Base-by-base conservation (phyloP, 192 early-diverging fungal species). In the Cetraspora pellucida region DNA sequence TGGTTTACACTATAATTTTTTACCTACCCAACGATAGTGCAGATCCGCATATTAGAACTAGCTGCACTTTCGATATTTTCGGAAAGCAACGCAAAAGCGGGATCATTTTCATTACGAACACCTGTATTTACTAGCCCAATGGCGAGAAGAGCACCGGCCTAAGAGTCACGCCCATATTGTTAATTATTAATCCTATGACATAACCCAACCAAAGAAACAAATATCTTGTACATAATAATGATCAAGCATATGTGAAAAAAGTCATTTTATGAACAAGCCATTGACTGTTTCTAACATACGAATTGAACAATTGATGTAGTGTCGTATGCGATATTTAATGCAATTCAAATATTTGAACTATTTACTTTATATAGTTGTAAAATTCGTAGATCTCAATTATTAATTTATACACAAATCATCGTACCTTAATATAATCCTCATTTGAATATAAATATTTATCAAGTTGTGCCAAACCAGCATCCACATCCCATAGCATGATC, bases 401-500 rank as follows among this genome's bases (percentile, higher is more conserved):
- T 37, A 3, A 5, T 37, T 37, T 37, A 37, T 37, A 7, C 37
- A 54, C 19, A 54, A 54, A 4, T 0, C 11, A 31, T 37, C 25
- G 2, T 61, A 89, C 88, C 78, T 93, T 95, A 85, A 99, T 92
- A 80, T 95, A 83, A 64, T 95, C 92, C 74, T 96, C 93, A 31
- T 88, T 86, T 1, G 92, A 93, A 82, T 97, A 94, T 81, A 95
- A 86, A 82, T 96, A 98, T 83, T 96, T 95, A 87, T 98, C 97
- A 65, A 99, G 93, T 74, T 95, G 88, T 74, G 90, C 92, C 55
- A 99, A 85, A 37, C 96, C 96, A 50, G 86, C 85, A 69, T 97
- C 95, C 6, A 96, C 91, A 80, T 98, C 95, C 98, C 98, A 99
- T 73, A 99, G 83, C 76, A 94, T 83, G 74, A 99, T 94, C 81